Evolutionary conservation across 495 filamentous ascomycete species (phyloP).

Genomic region (Penicillium soppii): DNA sequence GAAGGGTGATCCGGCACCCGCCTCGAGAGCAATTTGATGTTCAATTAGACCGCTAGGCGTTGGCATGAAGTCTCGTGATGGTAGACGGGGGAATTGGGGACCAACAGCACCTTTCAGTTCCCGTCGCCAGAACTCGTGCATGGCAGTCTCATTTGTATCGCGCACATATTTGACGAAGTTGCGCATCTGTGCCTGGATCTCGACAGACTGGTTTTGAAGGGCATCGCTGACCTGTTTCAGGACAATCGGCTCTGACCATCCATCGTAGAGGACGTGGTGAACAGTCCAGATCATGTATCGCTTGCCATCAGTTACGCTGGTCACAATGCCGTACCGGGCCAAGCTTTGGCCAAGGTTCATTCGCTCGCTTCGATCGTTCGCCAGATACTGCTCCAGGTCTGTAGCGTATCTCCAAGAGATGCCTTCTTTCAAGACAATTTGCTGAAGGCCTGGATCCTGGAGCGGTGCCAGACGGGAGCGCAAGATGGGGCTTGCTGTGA

Average conservation of each 20-base stretch:
- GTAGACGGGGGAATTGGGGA: conserved; percentile 57
- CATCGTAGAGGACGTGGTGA: conserved; percentile 70
- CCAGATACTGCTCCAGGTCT: conserved; percentile 50
- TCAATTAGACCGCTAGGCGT: conserved; percentile 52
- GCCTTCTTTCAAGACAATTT: conserved; percentile 52
- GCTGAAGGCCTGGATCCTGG: conserved; percentile 52
- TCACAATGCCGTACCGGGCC: conserved; percentile 54
- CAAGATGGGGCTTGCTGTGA: conserved; percentile 50
- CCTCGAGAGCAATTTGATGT: conserved; percentile 45
- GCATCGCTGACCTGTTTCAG: conserved; percentile 51
- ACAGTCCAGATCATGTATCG: conserved; percentile 59
- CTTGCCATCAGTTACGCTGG: conserved; percentile 26
- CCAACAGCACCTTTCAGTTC: conserved; percentile 51
- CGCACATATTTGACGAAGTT: conserved; percentile 45
- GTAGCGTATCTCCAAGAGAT: conserved; percentile 40
- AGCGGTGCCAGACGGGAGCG: conserved; percentile 61
- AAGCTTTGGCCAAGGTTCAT: conserved; percentile 58
- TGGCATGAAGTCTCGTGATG: conserved; percentile 54
- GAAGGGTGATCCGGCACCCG: conserved; percentile 34
- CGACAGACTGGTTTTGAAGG: conserved; percentile 20
- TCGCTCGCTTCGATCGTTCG: conserved; percentile 40
- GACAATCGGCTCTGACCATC: conserved; percentile 60
- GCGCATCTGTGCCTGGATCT: conserved; percentile 31
- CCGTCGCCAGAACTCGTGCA: conserved; percentile 43
- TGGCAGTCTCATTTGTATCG: conserved; percentile 32